Evolutionary conservation across 179 eudicot species (phyloP).

Genomic region (Heliamphora pulchella): DNA sequence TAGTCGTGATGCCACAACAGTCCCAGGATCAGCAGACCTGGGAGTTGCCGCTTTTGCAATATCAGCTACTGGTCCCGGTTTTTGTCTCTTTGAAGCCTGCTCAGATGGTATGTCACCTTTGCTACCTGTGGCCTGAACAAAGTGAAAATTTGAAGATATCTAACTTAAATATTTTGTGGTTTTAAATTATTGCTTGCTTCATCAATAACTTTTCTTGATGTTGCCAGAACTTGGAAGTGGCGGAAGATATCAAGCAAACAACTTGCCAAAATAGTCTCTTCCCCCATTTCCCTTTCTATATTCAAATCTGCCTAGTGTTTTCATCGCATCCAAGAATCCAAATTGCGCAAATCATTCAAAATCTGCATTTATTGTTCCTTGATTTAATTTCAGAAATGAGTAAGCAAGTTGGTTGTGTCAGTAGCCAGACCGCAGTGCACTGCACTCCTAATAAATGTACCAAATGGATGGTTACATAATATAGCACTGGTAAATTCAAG

Average conservation of each 20-base stretch:
- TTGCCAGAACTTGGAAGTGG: neutral
- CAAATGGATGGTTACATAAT: conserved; percentile 1
- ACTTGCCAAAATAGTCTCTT: neutral
- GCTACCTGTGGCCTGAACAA: conserved; percentile 51
- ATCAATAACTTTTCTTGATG: neutral
- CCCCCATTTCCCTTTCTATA: neutral
- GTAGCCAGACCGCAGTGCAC: neutral
- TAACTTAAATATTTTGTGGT: neutral
- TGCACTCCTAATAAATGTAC: neutral
- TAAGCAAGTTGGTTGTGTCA: neutral
- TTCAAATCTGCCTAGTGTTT: neutral
- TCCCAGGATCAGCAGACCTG: conserved; percentile 24
- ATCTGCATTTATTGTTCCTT: neutral
- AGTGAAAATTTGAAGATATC: conserved; percentile 10
- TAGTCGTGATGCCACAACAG: conserved; percentile 27
- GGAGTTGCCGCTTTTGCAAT: conserved; percentile 31
- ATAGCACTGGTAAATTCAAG: conserved; percentile 5
- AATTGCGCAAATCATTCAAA: neutral
- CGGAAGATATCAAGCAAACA: conserved; percentile 6
- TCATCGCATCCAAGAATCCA: neutral
- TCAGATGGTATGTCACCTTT: conserved; percentile 48
- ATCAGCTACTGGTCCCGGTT: conserved; percentile 38
- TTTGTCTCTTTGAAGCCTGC: conserved; percentile 47
- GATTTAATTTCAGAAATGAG: neutral
- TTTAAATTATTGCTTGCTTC: neutral